phyloP scores from a whole-genome alignment of 1,139 yeast species.

The Diutina mesorugosa region DNA sequence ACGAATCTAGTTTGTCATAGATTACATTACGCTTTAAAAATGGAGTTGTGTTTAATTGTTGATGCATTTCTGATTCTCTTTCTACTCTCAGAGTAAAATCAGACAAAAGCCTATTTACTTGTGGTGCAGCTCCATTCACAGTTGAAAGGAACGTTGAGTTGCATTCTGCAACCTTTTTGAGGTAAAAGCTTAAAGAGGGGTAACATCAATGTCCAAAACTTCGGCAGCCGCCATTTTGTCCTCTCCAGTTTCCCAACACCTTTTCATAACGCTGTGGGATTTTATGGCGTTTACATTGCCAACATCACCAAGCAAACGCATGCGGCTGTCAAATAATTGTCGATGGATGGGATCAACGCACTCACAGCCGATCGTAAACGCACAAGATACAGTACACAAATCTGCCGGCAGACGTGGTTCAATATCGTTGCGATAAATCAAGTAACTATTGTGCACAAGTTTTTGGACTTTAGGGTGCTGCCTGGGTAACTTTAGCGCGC shows the following conservation, averaged over 20 bases:
- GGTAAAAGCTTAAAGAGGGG: constrained; percentile 19
- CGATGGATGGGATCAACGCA: constrained; percentile 22
- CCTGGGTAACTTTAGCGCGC: constrained; percentile 37
- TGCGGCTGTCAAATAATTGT: constrained; percentile 22
- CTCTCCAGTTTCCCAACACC: constrained; percentile 45
- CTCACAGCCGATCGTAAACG: constrained; percentile 52
- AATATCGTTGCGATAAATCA: constrained; percentile 21
- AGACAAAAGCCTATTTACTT: too few species aligned
- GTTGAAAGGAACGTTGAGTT: too few species aligned
- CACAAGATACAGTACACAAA: constrained; percentile 40
- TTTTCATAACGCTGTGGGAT: constrained; percentile 35
- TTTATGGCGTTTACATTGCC: constrained; percentile 39
- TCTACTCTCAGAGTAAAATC: too few species aligned
- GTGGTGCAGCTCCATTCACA: too few species aligned
- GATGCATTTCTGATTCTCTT: too few species aligned
- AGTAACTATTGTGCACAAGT: constrained; percentile 29
- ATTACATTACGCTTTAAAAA: too few species aligned
- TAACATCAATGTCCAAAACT: constrained; percentile 31
- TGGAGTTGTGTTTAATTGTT: too few species aligned
- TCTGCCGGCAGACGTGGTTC: constrained; percentile 38
- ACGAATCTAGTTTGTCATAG: too few species aligned
- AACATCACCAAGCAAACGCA: constrained; percentile 21
- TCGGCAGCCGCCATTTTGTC: constrained; percentile 45
- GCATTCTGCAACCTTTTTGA: neutral
- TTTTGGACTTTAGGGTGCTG: constrained; percentile 32